Percentiles rank a stretch among this genome's conserved stretches.
These are phyloP conservation scores for Flaveria ramosissima DNA, from an alignment of 129 eudicot genomes.

Conservation along the genomic window DNA sequence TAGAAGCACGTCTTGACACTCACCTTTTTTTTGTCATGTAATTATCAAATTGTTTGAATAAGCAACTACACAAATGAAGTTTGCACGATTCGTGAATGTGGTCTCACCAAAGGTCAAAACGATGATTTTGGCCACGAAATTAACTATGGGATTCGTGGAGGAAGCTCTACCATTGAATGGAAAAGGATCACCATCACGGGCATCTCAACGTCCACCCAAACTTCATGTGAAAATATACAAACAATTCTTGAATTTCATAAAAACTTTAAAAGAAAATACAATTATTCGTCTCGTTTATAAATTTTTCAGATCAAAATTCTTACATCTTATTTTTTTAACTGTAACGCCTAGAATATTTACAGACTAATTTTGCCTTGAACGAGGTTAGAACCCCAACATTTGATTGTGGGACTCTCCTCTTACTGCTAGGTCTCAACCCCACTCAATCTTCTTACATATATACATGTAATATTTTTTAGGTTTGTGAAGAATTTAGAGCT, in stretches of 20 bases:
- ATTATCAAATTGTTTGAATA: background rate
- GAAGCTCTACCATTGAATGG: background rate
- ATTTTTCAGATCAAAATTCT: too few relatives aligned
- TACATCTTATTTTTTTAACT: too few relatives aligned
- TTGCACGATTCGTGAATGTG: slow-evolving; percentile 17
- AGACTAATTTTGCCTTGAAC: too few relatives aligned
- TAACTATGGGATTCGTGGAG: slow-evolving; percentile 5
- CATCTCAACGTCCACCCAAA: slow-evolving; percentile 23
- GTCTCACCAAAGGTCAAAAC: background rate
- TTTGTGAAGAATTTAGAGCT: too few relatives aligned
- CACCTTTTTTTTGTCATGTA: background rate
- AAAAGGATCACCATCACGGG: slow-evolving; percentile 20
- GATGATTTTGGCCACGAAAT: background rate
- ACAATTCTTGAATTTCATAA: background rate
- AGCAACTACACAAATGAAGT: background rate
- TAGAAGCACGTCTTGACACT: background rate
- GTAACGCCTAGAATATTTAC: too few relatives aligned
- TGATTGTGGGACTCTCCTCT: too few relatives aligned
- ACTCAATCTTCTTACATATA: too few relatives aligned
- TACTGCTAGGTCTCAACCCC: too few relatives aligned
- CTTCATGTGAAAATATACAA: background rate
- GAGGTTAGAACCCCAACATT: too few relatives aligned
- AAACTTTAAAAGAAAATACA: too few relatives aligned
- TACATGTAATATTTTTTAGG: too few relatives aligned
- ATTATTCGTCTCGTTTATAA: too few relatives aligned